These are phyloP conservation scores for Hortiboletus flavorubellus DNA, from an alignment of 768 basidiomycete species.

Conservation along the genomic window DNA sequence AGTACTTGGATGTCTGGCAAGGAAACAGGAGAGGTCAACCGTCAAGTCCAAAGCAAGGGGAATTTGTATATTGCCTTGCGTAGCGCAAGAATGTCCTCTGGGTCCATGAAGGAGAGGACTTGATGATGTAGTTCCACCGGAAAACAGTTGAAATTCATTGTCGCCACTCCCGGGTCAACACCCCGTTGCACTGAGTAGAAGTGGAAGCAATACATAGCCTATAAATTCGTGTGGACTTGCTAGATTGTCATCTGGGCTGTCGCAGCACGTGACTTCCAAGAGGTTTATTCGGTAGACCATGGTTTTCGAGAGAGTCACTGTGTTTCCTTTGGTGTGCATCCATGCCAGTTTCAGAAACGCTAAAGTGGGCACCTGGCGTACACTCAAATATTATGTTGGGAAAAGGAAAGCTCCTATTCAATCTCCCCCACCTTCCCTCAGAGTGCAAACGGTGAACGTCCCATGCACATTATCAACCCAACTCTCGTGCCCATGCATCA, in stretches of 20 bases:
- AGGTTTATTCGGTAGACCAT: no score
- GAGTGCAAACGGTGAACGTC: no score
- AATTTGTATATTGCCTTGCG: conserved; percentile 8
- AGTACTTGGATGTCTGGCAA: conserved; percentile 9
- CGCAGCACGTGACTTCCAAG: no score
- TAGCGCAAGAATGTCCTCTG: conserved; percentile 5
- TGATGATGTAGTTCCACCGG: conserved; percentile 6
- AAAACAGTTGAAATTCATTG: background rate
- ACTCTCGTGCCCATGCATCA: background rate
- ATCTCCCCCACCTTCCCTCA: no score
- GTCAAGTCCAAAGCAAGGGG: background rate
- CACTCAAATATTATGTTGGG: no score
- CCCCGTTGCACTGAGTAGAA: background rate
- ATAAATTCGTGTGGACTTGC: no score
- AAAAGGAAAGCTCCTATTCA: background rate
- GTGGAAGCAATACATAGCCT: no score
- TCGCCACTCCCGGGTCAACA: background rate
- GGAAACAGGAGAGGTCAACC: background rate
- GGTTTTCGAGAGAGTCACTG: no score
- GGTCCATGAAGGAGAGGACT: background rate
- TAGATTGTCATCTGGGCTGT: no score
- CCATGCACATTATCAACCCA: background rate
- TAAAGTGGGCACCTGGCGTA: no score
- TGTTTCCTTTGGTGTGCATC: no score
- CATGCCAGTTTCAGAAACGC: no score